Evolutionary conservation across 2,329 filamentous ascomycete species (phyloP).

Genomic region (Aureobasidium pullulans): DNA sequence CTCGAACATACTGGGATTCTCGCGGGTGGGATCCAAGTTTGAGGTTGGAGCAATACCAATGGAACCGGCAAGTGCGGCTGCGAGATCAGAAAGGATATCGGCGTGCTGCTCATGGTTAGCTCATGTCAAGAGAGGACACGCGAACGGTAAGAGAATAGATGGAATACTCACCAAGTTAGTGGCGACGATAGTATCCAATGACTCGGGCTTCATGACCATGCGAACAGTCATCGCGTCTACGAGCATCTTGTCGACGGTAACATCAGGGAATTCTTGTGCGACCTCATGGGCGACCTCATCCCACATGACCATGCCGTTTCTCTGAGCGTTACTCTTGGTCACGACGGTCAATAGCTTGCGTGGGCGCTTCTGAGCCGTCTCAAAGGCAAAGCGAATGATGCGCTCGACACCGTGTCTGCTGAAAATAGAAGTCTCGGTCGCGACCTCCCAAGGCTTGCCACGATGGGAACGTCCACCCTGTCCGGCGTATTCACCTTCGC

Average conservation of each 20-base stretch:
- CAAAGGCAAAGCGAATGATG: constrained; percentile 57
- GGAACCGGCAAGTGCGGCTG: constrained; percentile 60
- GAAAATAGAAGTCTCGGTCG: constrained; percentile 58
- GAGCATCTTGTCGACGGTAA: constrained; percentile 57
- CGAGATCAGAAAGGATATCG: constrained; percentile 64
- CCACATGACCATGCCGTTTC: constrained; percentile 62
- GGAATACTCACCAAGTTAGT: constrained; percentile 28
- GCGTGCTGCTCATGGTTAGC: constrained; percentile 31
- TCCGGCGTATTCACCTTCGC: constrained; percentile 59
- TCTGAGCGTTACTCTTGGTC: constrained; percentile 58
- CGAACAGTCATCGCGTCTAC: constrained; percentile 60
- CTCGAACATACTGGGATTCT: constrained; percentile 56
- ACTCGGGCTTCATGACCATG: constrained; percentile 34
- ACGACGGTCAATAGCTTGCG: constrained; percentile 55
- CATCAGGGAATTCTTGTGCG: constrained; percentile 51
- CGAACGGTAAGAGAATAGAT: too few species aligned
- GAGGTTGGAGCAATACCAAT: constrained; percentile 66
- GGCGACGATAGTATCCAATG: constrained; percentile 33
- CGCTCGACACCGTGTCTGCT: constrained; percentile 52
- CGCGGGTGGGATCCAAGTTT: constrained; percentile 57
- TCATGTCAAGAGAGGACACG: too few species aligned
- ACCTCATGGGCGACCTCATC: constrained; percentile 53
- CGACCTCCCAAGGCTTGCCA: constrained; percentile 51
- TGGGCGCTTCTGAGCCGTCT: constrained; percentile 49
- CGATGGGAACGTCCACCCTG: constrained; percentile 56